Percentiles rank a stretch among this genome's conserved stretches.
Conservation (phyloP, 1,284 basidiomycete genomes). For the Cryptococcus amylolentus region DNA sequence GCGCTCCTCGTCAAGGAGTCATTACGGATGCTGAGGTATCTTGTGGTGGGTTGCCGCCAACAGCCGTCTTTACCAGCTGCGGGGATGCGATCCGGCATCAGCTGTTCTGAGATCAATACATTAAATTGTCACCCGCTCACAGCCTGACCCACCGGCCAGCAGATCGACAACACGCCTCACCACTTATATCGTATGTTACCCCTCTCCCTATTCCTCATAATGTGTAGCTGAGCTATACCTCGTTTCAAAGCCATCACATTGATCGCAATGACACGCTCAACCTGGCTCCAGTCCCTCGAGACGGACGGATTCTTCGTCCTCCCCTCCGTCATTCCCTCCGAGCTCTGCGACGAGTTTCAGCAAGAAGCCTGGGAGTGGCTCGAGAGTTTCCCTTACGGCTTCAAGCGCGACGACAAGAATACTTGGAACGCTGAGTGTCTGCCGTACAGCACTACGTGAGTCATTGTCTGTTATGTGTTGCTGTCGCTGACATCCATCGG, state of each 20-base stretch:
- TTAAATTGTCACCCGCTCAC: no score
- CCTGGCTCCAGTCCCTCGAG: conserved; percentile 22
- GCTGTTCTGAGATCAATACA: no score
- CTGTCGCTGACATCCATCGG: background rate
- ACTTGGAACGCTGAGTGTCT: conserved; percentile 36
- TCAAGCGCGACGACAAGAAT: conserved; percentile 37
- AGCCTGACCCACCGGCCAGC: no score
- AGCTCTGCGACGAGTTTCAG: conserved; percentile 16
- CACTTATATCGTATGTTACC: background rate
- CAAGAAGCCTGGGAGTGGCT: conserved; percentile 23
- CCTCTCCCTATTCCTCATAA: background rate
- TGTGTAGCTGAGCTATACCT: no score
- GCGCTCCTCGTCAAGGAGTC: no score
- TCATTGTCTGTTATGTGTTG: background rate
- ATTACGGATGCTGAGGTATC: no score
- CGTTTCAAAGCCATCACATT: background rate
- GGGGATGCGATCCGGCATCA: no score
- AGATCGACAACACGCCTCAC: background rate
- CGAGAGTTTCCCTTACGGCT: conserved; percentile 31
- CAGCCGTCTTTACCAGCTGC: no score
- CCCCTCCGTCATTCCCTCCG: conserved; percentile 15
- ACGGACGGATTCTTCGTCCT: conserved; percentile 25
- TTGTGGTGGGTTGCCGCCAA: no score
- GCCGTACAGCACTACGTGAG: conserved; percentile 29
- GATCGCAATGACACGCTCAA: conserved; percentile 16